phyloP scores from a whole-genome alignment of 768 basidiomycete genomes.

The Tulasnella sp. region DNA sequence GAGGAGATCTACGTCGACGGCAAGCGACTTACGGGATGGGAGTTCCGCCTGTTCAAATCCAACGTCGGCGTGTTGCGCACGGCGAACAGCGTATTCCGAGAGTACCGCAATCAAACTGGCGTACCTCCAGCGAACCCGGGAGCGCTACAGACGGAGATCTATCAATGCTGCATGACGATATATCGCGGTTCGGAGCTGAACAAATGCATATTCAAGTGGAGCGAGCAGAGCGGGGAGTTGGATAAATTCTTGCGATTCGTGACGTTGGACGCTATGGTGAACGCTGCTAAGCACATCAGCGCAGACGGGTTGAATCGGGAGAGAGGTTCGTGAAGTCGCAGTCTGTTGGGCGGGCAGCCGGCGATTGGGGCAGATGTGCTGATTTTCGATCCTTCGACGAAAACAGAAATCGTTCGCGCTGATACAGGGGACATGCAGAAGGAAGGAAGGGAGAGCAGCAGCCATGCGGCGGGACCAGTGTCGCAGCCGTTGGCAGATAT shows the following conservation, averaged over 20 bases:
- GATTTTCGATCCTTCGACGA: background rate
- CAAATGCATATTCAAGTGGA: slow-evolving; percentile 36
- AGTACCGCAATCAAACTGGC: background rate
- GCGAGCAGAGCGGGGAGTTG: slow-evolving; percentile 18
- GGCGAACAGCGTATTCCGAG: background rate
- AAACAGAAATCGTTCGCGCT: background rate
- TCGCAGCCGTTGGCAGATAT: background rate
- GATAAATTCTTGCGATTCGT: slow-evolving; percentile 35
- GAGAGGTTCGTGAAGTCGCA: slow-evolving; percentile 11
- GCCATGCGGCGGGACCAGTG: background rate
- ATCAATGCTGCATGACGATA: slow-evolving; percentile 37
- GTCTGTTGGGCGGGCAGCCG: background rate
- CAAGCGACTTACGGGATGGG: slow-evolving; percentile 75
- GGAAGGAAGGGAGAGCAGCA: slow-evolving; percentile 24
- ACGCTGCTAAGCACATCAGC: slow-evolving; percentile 36
- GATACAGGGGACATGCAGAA: background rate
- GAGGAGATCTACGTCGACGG: slow-evolving; percentile 68
- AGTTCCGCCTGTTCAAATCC: slow-evolving; percentile 79
- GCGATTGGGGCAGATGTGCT: background rate
- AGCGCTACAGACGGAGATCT: slow-evolving; percentile 34
- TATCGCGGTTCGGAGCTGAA: slow-evolving; percentile 35
- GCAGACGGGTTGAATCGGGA: slow-evolving; percentile 30
- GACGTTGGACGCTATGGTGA: slow-evolving; percentile 35
- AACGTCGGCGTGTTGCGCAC: slow-evolving; percentile 53
- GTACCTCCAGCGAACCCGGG: slow-evolving; percentile 46